Conservation (phyloP, 2,329 filamentous ascomycete species). For the Alternaria ethzedia region DNA sequence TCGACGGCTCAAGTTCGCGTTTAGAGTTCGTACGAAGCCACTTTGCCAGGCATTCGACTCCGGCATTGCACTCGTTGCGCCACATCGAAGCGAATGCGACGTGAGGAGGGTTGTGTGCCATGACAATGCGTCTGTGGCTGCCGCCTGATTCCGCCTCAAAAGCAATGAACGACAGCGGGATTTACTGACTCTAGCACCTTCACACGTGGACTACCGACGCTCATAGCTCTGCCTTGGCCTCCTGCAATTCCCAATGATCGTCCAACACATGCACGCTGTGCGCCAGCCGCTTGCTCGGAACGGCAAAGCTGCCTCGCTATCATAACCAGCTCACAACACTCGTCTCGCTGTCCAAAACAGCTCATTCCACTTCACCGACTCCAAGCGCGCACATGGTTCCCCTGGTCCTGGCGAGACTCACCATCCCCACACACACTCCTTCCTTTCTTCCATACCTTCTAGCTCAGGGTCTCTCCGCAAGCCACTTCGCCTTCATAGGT, state of each 20-base stretch:
- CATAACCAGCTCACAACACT: slow-evolving; percentile 9
- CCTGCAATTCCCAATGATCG: slow-evolving; percentile 7
- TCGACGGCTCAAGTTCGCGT: slow-evolving; percentile 12
- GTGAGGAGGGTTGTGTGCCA: neutral
- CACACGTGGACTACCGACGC: neutral
- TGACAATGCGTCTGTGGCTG: neutral
- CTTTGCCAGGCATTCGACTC: neutral
- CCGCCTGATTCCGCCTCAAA: neutral
- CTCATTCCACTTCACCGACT: slow-evolving; percentile 10
- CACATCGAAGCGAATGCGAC: slow-evolving; percentile 2
- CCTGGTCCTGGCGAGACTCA: neutral
- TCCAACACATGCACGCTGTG: slow-evolving; percentile 7
- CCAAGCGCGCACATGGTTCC: neutral
- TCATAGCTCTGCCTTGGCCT: neutral
- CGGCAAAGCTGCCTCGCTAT: slow-evolving; percentile 8
- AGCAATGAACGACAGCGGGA: slow-evolving; percentile 2
- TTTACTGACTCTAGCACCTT: slow-evolving; percentile 1
- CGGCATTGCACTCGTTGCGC: slow-evolving; percentile 2
- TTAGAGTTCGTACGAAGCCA: slow-evolving; percentile 21
- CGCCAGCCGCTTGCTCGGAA: slow-evolving; percentile 10
- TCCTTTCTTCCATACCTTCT: slow-evolving; percentile 12
- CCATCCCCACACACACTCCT: slow-evolving; percentile 2
- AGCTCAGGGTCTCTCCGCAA: slow-evolving; percentile 18
- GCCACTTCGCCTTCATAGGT: slow-evolving; percentile 10
- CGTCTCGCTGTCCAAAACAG: slow-evolving; percentile 6